phyloP scores from a whole-genome alignment of 1,139 yeast genomes.

The Protomyces pachydermus region DNA sequence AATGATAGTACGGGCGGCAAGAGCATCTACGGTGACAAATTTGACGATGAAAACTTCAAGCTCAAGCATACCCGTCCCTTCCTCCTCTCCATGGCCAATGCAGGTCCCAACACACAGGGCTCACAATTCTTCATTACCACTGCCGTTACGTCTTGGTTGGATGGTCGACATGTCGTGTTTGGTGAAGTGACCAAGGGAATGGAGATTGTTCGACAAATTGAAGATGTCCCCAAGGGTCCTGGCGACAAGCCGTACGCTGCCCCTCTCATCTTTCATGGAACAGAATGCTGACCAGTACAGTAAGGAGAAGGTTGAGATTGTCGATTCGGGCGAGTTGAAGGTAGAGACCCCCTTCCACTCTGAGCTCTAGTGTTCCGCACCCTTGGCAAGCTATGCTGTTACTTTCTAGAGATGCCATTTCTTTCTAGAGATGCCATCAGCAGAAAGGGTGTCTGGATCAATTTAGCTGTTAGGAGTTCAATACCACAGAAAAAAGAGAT shows the following conservation, averaged over 20 bases:
- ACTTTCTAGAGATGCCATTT: too few relatives aligned
- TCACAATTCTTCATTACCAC: slow-evolving; percentile 90
- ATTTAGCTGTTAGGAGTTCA: background rate
- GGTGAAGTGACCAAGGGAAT: slow-evolving; percentile 85
- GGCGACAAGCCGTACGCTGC: slow-evolving; percentile 52
- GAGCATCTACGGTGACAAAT: slow-evolving; percentile 90
- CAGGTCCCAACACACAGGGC: slow-evolving; percentile 93
- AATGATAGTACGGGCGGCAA: slow-evolving; percentile 84
- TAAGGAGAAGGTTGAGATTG: slow-evolving; percentile 56
- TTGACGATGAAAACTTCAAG: slow-evolving; percentile 75
- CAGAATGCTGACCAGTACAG: background rate
- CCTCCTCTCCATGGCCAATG: slow-evolving; percentile 84
- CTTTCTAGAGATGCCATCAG: background rate
- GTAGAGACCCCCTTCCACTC: slow-evolving; percentile 23
- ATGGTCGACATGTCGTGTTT: slow-evolving; percentile 93
- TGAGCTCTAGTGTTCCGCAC: slow-evolving; percentile 6
- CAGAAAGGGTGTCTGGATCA: too few relatives aligned
- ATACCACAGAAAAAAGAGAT: background rate
- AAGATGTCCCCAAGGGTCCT: slow-evolving; percentile 39
- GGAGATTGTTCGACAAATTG: slow-evolving; percentile 71
- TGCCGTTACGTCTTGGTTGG: slow-evolving; percentile 61
- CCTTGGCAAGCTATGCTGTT: background rate
- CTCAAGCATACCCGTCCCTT: slow-evolving; percentile 73
- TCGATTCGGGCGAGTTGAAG: slow-evolving; percentile 75
- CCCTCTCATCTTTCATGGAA: background rate